A percentile compares a stretch with the other conserved stretches of the same genome.
Evolutionary conservation across 805 yeast genomes (phyloP).

Genomic region (Pachysolen tannophilus): DNA sequence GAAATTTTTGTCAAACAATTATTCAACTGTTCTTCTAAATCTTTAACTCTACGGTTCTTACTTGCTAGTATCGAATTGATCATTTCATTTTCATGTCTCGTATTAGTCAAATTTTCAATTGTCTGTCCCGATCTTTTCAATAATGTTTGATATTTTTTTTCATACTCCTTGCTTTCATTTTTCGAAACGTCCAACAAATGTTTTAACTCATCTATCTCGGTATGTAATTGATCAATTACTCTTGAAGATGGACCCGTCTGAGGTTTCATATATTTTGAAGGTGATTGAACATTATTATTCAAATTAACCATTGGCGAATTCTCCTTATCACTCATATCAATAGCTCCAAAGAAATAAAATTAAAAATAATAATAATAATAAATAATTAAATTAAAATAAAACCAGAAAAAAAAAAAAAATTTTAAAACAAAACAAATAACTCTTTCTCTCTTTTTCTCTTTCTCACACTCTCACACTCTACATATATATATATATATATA

Average conservation of each 20-base stretch:
- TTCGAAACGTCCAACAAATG: constrained; percentile 15
- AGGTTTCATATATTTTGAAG: too few relatives aligned
- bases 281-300: too few relatives aligned
- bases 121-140: constrained; percentile 42
- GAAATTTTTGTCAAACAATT: constrained; percentile 41
- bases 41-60: constrained; percentile 61
- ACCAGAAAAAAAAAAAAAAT: too few relatives aligned
- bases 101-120: constrained; percentile 57
- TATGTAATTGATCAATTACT: constrained; percentile 24
- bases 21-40: constrained; percentile 51
- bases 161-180: constrained; percentile 34
- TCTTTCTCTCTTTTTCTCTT: too few relatives aligned
- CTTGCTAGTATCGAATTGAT: constrained; percentile 59
- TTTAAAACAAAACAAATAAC: too few relatives aligned
- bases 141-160: constrained; percentile 41
- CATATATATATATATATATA: too few relatives aligned
- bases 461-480: too few relatives aligned
- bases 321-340: too few relatives aligned
- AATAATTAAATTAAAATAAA: too few relatives aligned
- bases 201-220: constrained; percentile 21
- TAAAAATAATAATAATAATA: too few relatives aligned
- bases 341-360: too few relatives aligned
- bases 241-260: constrained; percentile 23
- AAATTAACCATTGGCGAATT: too few relatives aligned
- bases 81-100: constrained; percentile 74